Evolutionary conservation across 2,329 filamentous ascomycete species (phyloP).

Genomic region (Fusarium tricinctum): DNA sequence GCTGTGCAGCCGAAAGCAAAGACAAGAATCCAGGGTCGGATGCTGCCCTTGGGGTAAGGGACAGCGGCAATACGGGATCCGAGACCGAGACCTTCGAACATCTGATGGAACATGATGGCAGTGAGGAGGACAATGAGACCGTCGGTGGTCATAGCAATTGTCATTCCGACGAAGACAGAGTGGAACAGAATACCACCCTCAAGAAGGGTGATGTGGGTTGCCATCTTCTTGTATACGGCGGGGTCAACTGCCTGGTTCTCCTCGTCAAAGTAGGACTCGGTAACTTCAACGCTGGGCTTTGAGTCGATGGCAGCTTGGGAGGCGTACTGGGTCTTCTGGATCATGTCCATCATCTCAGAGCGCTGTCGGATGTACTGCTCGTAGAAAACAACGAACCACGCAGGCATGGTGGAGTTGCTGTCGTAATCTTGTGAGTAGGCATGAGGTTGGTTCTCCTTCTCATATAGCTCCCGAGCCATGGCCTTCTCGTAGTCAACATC

Average conservation of each 20-base stretch:
- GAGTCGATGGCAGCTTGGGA: slow-evolving; percentile 49
- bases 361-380: slow-evolving; percentile 73
- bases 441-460: slow-evolving; percentile 50
- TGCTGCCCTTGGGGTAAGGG: slow-evolving; percentile 68
- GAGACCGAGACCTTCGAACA: slow-evolving; percentile 77
- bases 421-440: slow-evolving; percentile 49
- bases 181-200: slow-evolving; percentile 86
- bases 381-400: slow-evolving; percentile 74
- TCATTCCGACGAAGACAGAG: slow-evolving; percentile 82
- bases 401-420: slow-evolving; percentile 62
- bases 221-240: slow-evolving; percentile 69
- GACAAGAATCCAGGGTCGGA: slow-evolving; percentile 72
- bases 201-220: slow-evolving; percentile 80
- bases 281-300: slow-evolving; percentile 49
- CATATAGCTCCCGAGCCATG: slow-evolving; percentile 57
- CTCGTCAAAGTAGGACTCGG: slow-evolving; percentile 57
- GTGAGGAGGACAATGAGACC: slow-evolving; percentile 76
- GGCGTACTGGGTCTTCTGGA: slow-evolving; percentile 54
- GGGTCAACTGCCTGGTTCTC: slow-evolving; percentile 62
- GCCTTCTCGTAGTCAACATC: slow-evolving; percentile 57
- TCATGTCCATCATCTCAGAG: slow-evolving; percentile 69
- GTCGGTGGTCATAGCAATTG: slow-evolving; percentile 76
- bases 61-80: slow-evolving; percentile 79
- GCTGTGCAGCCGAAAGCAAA: slow-evolving; percentile 74
- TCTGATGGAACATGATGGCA: slow-evolving; percentile 80